Evolutionary conservation across 2,329 filamentous ascomycete species (phyloP).

Genomic region (Phialophora expanda): DNA sequence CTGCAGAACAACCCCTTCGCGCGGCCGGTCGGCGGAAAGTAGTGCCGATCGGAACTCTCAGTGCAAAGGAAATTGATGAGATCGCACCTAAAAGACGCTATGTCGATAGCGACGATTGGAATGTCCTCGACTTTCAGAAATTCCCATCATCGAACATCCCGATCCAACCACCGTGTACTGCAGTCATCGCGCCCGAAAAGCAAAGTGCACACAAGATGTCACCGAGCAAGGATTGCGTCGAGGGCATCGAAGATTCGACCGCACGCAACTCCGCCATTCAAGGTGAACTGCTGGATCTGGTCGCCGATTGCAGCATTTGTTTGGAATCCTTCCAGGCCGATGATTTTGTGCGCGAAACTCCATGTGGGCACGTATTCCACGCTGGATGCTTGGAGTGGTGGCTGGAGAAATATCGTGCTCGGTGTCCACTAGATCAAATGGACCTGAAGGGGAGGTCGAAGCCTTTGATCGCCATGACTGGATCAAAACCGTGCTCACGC

Average conservation of each 20-base stretch:
- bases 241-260: not conserved
- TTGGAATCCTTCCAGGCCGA: not conserved
- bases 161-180: not conserved
- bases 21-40: not conserved
- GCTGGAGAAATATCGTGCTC: not conserved
- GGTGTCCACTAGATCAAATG: not conserved
- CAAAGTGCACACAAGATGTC: not conserved
- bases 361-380: not conserved
- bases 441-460: not conserved
- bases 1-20: not conserved
- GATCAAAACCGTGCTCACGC: not conserved
- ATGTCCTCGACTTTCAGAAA: not conserved
- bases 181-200: not conserved
- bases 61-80: not conserved
- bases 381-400: not conserved
- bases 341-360: not conserved
- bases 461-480: not conserved
- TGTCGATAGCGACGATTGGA: not conserved
- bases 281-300: not conserved
- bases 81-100: not conserved
- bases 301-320: not conserved
- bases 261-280: not conserved
- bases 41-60: not conserved
- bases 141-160: not conserved
- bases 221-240: not conserved